Conservation (phyloP, 768 basidiomycete genomes). For the Lactifluus subvellereus region DNA sequence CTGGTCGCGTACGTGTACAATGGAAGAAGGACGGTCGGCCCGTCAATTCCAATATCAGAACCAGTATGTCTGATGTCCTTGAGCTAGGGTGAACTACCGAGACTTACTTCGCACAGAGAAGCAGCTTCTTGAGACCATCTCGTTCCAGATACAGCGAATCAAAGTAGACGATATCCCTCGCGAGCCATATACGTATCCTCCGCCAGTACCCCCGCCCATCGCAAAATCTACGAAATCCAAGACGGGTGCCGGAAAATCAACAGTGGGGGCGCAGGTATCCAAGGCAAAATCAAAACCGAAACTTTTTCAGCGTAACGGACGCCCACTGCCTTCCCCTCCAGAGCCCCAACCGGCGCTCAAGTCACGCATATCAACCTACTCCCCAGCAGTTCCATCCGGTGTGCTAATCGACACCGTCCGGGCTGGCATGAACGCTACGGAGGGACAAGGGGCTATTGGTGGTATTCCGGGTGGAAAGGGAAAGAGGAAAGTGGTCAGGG, state of each 20-base stretch:
- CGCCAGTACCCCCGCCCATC: conserved; percentile 26
- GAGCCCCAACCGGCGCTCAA: conserved; percentile 68
- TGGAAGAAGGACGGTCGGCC: conserved; percentile 77
- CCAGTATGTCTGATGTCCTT: conserved; percentile 47
- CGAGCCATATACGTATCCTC: conserved; percentile 48
- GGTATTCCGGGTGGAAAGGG: conserved; percentile 23
- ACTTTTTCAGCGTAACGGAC: conserved; percentile 26
- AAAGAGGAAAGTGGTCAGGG: conserved; percentile 24
- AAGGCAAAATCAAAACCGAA: conserved; percentile 27
- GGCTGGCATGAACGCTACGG: conserved; percentile 24
- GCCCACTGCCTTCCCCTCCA: conserved; percentile 63
- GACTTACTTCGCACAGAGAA: conserved; percentile 44
- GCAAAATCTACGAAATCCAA: conserved; percentile 30
- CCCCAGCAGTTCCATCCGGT: conserved; percentile 22
- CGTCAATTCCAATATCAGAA: conserved; percentile 63
- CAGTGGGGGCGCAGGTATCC: conserved; percentile 24
- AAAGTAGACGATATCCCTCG: conserved; percentile 68
- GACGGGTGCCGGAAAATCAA: conserved; percentile 23
- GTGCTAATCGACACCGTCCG: conserved; percentile 23
- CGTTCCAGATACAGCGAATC: conserved; percentile 61
- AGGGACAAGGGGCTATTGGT: conserved; percentile 13
- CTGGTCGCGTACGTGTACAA: conserved; percentile 88
- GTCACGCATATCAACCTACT: conserved; percentile 38
- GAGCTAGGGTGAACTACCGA: background rate
- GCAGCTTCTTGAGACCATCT: conserved; percentile 68